Percentiles rank a stretch among this genome's conserved stretches.
phyloP scores from a whole-genome alignment of 495 filamentous ascomycete genomes.

The Aspergillus sparsus region DNA sequence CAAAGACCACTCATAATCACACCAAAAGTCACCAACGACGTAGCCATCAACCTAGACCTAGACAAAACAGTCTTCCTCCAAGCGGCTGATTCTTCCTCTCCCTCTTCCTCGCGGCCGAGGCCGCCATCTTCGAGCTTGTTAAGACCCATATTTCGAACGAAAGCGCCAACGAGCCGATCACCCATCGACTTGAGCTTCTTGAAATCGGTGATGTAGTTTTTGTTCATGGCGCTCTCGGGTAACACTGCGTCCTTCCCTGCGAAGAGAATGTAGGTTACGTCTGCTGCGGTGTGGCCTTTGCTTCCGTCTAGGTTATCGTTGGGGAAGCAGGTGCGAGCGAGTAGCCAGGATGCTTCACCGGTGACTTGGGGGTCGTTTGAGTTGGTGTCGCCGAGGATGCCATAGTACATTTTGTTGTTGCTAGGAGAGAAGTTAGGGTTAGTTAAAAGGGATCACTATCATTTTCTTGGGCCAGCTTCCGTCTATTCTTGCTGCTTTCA shows the following conservation, averaged over 20 bases:
- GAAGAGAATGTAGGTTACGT: constrained; percentile 46
- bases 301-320: constrained; percentile 36
- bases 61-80: too few species aligned
- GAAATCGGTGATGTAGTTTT: constrained; percentile 43
- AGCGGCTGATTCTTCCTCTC: too few species aligned
- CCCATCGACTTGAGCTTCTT: constrained; percentile 37
- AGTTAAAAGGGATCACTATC: too few species aligned
- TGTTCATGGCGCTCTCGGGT: constrained; percentile 31
- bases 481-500: too few species aligned
- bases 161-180: constrained; percentile 28
- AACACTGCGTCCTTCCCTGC: constrained; percentile 36
- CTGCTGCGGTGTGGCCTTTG: constrained; percentile 29
- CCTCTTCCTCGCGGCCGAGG: too few species aligned
- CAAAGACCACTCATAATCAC: too few species aligned
- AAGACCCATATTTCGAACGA: constrained; percentile 38
- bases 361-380: constrained; percentile 37
- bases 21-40: too few species aligned
- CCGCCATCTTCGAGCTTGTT: too few species aligned
- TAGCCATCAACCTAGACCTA: too few species aligned
- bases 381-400: constrained; percentile 41
- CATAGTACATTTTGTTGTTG: constrained; percentile 42
- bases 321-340: constrained; percentile 43
- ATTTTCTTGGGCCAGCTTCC: too few species aligned
- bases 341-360: constrained; percentile 43
- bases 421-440: constrained; percentile 11